Percentiles rank a stretch among this genome's conserved stretches.
Evolutionary conservation across 495 filamentous ascomycete genomes (phyloP).

Genomic region (Hamigera avellanea): DNA sequence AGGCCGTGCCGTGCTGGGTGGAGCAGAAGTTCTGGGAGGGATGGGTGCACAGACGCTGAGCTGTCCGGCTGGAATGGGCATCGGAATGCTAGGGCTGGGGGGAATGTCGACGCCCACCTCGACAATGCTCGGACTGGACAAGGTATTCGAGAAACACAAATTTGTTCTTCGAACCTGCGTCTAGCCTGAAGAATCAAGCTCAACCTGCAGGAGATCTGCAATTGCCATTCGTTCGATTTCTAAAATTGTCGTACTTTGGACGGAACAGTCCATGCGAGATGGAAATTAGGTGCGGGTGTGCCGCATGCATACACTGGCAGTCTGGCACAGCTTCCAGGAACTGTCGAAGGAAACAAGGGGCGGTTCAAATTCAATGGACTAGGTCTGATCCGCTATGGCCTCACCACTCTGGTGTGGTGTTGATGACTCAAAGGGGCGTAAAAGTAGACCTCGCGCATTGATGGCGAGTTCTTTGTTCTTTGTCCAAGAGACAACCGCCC

Average conservation of each 20-base stretch:
- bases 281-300: not conserved
- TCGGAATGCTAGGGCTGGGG: conserved; percentile 17
- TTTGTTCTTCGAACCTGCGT: conserved; percentile 1
- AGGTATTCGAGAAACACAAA: conserved; percentile 15
- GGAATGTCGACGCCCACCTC: conserved; percentile 24
- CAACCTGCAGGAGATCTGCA: conserved; percentile 9
- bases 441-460: not conserved
- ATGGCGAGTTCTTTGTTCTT: conserved; percentile 1
- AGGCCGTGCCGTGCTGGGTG: not conserved
- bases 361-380: not conserved
- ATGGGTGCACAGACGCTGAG: conserved; percentile 4
- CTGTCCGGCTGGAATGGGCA: conserved; percentile 16
- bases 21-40: conserved; percentile 1
- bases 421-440: too few species aligned
- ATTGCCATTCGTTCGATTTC: not conserved
- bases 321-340: not conserved
- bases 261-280: too few species aligned
- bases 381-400: not conserved
- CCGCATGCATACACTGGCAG: not conserved
- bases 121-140: conserved; percentile 21
- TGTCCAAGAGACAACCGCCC: not conserved
- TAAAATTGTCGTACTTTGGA: not conserved
- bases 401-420: too few species aligned
- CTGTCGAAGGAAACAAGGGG: not conserved
- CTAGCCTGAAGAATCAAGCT: conserved; percentile 5